Evolutionary conservation across 495 filamentous ascomycete species (phyloP), one percentile per base, ranked within the genome.

Genomic region (Clavariopsis aquatica): DNA sequence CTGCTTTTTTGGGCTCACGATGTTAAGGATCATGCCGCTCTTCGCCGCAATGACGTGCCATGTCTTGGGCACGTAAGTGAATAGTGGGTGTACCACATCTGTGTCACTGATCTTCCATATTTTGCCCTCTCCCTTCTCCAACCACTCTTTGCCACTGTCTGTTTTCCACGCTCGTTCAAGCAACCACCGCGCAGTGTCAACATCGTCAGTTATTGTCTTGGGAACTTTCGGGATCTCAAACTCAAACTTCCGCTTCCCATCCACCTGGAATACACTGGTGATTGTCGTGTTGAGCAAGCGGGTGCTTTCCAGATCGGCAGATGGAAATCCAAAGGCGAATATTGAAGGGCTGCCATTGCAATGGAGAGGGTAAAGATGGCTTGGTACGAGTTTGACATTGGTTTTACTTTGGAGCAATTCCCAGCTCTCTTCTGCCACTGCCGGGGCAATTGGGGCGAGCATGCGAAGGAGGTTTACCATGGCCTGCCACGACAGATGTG

Each of bases 351-450:
- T 34, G 41, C 79, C 19, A 51, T 23, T 38, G 49, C 2, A 8
- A 7, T 27, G 51, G 19, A 62, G 43, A 0, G 57, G 62, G 28
- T 58, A 29, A 6, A 36, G 0, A 3, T 7, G 7, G 8, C 36
- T 22, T 19, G 7, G 8, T 6, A n/a, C 12, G n/a, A 38, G 9
- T 15, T 15, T 1, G 26, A 5, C 22, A 28, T 13, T 49, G 9
- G 36, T 62, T 12, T 1, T 52, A 4, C 7, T 22, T 17, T 28
- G 74, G 4, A 93, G 76, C 1, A 83, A 62, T 60, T 84, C 79
- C 90, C 91, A 94, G 68, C 85, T 89, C 71, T 95, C 91, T 46
- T 92, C 89, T 0, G 89, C 80, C 56, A 93, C 82, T 0, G 87
- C 88, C 0, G 91, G 91, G 0, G 89, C 83, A 36, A 96, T 83